Evolutionary conservation across 2,329 filamentous ascomycete species (phyloP).

Genomic region (Hysterium pulicare): DNA sequence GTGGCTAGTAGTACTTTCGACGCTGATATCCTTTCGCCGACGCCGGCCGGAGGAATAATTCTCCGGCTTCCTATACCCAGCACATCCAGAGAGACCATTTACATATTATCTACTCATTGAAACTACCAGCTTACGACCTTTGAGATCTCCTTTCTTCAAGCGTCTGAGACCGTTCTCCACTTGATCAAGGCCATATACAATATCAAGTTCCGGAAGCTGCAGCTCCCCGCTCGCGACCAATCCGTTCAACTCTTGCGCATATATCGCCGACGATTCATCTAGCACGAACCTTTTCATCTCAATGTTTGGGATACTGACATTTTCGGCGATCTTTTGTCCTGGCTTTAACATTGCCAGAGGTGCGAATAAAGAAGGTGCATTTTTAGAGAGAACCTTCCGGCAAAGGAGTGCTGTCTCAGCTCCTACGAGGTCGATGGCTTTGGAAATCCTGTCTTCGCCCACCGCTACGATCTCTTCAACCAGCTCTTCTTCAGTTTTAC

Average conservation of each 20-base stretch:
- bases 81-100: too few relatives aligned
- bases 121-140: not conserved
- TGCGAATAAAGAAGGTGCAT: slow-evolving; percentile 2
- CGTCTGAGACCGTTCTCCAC: not conserved
- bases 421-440: slow-evolving; percentile 40
- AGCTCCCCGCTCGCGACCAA: not conserved
- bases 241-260: slow-evolving; percentile 2
- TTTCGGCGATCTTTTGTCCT: not conserved
- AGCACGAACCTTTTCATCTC: slow-evolving; percentile 10
- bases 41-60: too few relatives aligned
- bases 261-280: not conserved
- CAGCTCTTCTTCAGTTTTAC: slow-evolving; percentile 31
- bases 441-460: slow-evolving; percentile 24
- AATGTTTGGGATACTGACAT: slow-evolving; percentile 4
- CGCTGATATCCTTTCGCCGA: too few relatives aligned
- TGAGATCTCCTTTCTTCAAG: slow-evolving; percentile 1
- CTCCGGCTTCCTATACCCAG: too few relatives aligned
- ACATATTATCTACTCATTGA: too few relatives aligned
- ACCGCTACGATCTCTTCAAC: slow-evolving; percentile 29
- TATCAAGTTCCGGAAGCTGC: not conserved
- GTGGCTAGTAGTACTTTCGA: too few relatives aligned
- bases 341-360: slow-evolving; percentile 5
- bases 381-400: slow-evolving; percentile 25
- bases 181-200: not conserved
- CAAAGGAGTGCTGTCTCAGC: slow-evolving; percentile 30